Percentiles rank a stretch among this genome's conserved stretches.
Conservation (phyloP, 75 land plant species). For the Picea glauca region DNA sequence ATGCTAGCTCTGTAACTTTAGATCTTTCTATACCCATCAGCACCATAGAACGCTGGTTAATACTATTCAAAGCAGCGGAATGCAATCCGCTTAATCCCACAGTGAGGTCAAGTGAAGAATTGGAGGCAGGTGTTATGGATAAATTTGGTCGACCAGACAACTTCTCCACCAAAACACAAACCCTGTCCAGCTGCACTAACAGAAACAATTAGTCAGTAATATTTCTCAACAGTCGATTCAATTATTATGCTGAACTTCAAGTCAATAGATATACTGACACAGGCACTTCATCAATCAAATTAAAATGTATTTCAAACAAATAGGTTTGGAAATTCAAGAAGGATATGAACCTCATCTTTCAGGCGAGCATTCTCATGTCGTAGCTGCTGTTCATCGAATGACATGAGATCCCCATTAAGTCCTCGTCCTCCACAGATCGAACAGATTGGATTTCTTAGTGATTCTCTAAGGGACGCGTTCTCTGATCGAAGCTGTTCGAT, state of each 20-base stretch:
- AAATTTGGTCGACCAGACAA: conserved; percentile 7
- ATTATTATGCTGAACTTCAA: not conserved
- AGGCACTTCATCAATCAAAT: not conserved
- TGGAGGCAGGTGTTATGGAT: not conserved
- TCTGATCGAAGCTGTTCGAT: conserved; percentile 71
- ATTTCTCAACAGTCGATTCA: too few species aligned
- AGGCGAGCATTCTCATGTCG: conserved; percentile 79
- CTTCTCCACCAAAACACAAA: conserved; percentile 19
- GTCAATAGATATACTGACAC: not conserved
- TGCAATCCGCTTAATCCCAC: conserved; percentile 14
- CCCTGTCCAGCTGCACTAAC: conserved; percentile 9
- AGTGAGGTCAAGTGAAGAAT: conserved; percentile 13
- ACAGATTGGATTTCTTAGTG: conserved; percentile 49
- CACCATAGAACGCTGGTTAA: conserved; percentile 6
- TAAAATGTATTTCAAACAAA: not conserved
- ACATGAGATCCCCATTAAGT: conserved; percentile 25
- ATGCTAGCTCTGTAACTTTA: conserved; percentile 49
- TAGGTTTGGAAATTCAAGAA: not conserved
- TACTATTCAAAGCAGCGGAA: not conserved
- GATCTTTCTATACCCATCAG: conserved; percentile 59
- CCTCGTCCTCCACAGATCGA: conserved; percentile 73
- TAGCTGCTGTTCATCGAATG: conserved; percentile 66
- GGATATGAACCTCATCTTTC: conserved; percentile 55
- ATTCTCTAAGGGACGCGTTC: conserved; percentile 52
- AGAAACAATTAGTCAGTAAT: not conserved